Percentiles rank a stretch among this genome's conserved stretches.
phyloP scores from a whole-genome alignment of 257 asterid species.

The Jasminum sambac region DNA sequence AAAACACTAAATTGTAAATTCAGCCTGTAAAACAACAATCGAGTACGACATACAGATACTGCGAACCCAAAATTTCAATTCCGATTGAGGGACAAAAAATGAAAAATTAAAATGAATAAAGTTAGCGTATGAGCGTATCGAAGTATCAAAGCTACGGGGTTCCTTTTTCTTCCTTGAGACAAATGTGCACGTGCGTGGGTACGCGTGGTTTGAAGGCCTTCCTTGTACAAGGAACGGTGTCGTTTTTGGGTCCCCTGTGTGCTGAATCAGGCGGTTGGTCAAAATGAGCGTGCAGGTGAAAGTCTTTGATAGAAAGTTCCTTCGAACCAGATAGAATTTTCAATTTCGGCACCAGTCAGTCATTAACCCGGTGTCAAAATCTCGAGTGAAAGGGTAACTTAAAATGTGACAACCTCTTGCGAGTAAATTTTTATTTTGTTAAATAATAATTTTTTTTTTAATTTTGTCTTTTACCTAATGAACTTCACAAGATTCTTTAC shows the following conservation, averaged over 20 bases:
- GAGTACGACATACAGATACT: background rate
- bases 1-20: background rate
- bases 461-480: too few species aligned
- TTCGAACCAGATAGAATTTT: background rate
- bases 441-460: too few species aligned
- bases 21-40: background rate
- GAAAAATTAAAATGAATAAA: background rate
- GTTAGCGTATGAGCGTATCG: background rate
- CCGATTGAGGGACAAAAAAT: background rate
- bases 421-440: too few species aligned
- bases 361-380: too few species aligned
- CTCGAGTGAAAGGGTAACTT: too few species aligned
- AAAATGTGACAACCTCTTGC: too few species aligned
- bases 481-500: too few species aligned
- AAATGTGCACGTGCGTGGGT: too few species aligned
- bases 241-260: background rate
- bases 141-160: background rate
- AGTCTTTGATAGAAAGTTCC: background rate
- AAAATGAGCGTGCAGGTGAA: slow-evolving; percentile 8
- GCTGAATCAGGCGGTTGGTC: slow-evolving; percentile 20
- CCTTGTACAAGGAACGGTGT: background rate
- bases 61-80: background rate
- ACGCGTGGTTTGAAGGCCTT: background rate
- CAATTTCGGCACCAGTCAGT: too few species aligned
- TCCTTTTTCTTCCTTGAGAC: background rate